Evolutionary conservation across 345 rosid species (phyloP), one percentile per base, ranked within the genome.

Genomic region (Citrus medica): DNA sequence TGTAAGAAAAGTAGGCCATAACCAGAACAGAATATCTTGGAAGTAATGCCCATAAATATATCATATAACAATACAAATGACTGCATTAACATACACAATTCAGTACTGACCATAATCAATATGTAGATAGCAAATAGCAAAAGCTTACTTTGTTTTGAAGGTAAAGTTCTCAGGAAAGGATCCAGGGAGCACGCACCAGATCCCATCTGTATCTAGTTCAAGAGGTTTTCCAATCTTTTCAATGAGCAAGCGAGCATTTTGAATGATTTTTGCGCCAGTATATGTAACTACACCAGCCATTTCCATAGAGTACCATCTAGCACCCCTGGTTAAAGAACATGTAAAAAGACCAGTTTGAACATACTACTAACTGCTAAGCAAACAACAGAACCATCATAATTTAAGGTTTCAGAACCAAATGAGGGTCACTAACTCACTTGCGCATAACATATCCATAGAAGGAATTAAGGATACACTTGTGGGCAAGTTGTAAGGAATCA

Each of bases 251-350:
- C 91, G 94, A 78, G 99, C 99, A 87, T 93, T 93, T 84, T 95
- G 99, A 80, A 95, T 95, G 67, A 95, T 95, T 89, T 95, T 95
- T 82, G 98, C 99, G 79, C 99, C 99, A 74, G 98, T 95, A 83
- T 95, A 93, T 32, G 99, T 95, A 81, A 95, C 99, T 67, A 93
- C 99, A 80, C 99, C 98, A 80, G 99, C 99, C 99, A 95, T 95
- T 90, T 95, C 99, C 99, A 93, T 95, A 27, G 99, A 95, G 86
- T 93, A 95, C 99, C 99, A 93, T 86, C 99, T 92, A 82, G 99
- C 99, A 82, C 99, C 99, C 88, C 98, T 95, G 83, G 68, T 78
- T 65, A 55, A 78, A 37, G 82, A 79, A 62, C 64, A 80, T 67
- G 55, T 55, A 79, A 72, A 68, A 68, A 55, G 71, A 76, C 79